Base-by-base conservation (phyloP, 1,284 basidiomycete genomes). In the Cryptococcus maquisensis region DNA sequence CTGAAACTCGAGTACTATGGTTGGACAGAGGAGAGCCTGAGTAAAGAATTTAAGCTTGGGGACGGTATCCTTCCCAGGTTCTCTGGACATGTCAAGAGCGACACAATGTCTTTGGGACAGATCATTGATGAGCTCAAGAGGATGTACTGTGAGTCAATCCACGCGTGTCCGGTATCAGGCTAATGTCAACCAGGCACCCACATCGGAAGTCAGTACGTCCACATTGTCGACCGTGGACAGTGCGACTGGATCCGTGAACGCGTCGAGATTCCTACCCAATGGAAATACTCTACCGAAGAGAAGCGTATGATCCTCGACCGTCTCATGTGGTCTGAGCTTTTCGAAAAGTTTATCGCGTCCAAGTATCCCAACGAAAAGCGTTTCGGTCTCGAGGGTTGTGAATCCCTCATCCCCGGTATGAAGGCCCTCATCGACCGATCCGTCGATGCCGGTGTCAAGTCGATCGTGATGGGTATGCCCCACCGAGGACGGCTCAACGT, bases 321-420 rank as follows among this genome's bases (percentile, higher is more conserved):
- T 59, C 86, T 98, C 69, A 97, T 98, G 77, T 98, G 96, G 96
- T 98, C 95, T 26, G 95, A 98, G 75, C 89, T 90, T 5, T 98
- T 98, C 69, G 96, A 99, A 78, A 94, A 95, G 73, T 99, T 97
- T 81, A 94, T 98, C 65, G 87, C 93, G 21, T 90, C 86, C 81
- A 98, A 98, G 78, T 97, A 93, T 79, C 96, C 96, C 63, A 98
- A 97, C 79, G 96, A 98, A 81, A 99, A 99, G 80, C 89, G 96
- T 53, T 99, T 98, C 79, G 96, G 96, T 78, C 84, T 99, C 51
- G 96, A 99, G 78, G 96, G 96, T 59, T 96, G 93, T 77, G 96
- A 99, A 79, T 84, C 92, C 41, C 85, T 99, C 67, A 90, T 98
- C 69, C 96, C 96, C 44, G 96, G 96, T 68, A 96, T 99, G 92